Conservation (phyloP, 768 basidiomycete species). For the Russula dissimulans region DNA sequence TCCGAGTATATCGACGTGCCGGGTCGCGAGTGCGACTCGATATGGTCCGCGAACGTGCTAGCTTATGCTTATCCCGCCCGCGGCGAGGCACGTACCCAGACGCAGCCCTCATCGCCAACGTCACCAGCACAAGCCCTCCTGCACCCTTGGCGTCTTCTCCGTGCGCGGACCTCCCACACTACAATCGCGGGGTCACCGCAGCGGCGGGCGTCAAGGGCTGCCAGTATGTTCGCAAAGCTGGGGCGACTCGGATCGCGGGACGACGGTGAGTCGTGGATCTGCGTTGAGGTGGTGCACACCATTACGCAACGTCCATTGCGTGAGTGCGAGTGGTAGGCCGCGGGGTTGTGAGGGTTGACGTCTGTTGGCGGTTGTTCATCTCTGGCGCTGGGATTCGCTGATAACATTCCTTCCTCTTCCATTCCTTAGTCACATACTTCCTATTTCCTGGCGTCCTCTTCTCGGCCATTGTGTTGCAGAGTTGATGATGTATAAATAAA, state of each 20-base stretch:
- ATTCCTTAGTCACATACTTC: background rate
- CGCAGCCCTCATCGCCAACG: slow-evolving; percentile 7
- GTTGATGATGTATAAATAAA: slow-evolving; percentile 3
- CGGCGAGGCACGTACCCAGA: background rate
- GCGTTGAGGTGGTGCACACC: slow-evolving; percentile 25
- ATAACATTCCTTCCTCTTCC: background rate
- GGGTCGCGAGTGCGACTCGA: slow-evolving; percentile 10
- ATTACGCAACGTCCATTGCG: slow-evolving; percentile 23
- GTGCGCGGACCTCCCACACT: slow-evolving; percentile 9
- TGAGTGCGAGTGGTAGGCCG: slow-evolving; percentile 8
- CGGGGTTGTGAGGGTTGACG: background rate
- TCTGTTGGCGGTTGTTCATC: background rate
- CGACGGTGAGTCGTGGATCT: slow-evolving; percentile 25
- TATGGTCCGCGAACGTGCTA: slow-evolving; percentile 16
- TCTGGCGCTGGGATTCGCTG: slow-evolving; percentile 7
- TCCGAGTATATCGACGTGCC: slow-evolving; percentile 28
- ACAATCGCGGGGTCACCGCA: slow-evolving; percentile 10
- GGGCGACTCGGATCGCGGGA: slow-evolving; percentile 11
- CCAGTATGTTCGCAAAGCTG: slow-evolving; percentile 21
- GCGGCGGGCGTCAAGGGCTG: slow-evolving; percentile 20
- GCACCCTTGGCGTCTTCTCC: slow-evolving; percentile 10
- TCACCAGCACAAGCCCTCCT: slow-evolving; percentile 24
- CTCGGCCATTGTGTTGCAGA: background rate
- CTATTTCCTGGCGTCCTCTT: background rate
- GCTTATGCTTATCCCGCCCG: slow-evolving; percentile 10